Evolutionary conservation across 768 basidiomycete species (phyloP).

Genomic region (Mycena rebaudengoi): DNA sequence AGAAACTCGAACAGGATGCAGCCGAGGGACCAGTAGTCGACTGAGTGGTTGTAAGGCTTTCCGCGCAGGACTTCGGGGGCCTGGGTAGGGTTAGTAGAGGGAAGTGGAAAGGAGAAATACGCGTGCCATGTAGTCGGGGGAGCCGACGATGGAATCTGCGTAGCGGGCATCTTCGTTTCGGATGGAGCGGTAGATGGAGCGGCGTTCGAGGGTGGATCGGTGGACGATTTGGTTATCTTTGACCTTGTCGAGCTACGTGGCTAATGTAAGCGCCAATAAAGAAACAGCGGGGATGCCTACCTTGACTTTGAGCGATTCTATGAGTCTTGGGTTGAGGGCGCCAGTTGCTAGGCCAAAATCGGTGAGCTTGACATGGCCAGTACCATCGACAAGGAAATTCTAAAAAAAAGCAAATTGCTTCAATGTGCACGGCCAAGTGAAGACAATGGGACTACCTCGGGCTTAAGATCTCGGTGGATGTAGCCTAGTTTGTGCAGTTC

Average conservation of each 20-base stretch:
- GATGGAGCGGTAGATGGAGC: conserved; percentile 93
- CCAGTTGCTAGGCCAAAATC: conserved; percentile 99
- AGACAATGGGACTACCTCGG: conserved; percentile 73
- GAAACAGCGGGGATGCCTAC: conserved; percentile 46
- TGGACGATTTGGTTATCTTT: conserved; percentile 92
- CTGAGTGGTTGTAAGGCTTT: conserved; percentile 94
- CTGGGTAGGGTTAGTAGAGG: conserved; percentile 32
- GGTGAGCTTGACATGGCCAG: conserved; percentile 96
- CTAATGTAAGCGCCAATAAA: background rate
- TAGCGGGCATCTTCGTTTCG: conserved; percentile 91
- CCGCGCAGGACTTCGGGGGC: conserved; percentile 93
- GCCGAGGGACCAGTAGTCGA: conserved; percentile 98
- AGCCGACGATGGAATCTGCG: conserved; percentile 97
- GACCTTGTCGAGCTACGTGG: conserved; percentile 92
- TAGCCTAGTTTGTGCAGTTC: conserved; percentile 98
- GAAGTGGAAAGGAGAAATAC: background rate
- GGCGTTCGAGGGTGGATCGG: conserved; percentile 92
- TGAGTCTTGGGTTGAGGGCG: conserved; percentile 91
- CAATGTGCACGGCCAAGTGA: background rate
- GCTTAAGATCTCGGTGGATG: conserved; percentile 97
- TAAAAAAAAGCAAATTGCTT: conserved; percentile 37
- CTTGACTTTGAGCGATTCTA: conserved; percentile 94
- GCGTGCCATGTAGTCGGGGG: conserved; percentile 94
- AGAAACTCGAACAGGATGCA: conserved; percentile 98
- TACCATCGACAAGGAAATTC: conserved; percentile 97